Conservation (phyloP, 2,329 filamentous ascomycete genomes). For the Cladosporium sp. region DNA sequence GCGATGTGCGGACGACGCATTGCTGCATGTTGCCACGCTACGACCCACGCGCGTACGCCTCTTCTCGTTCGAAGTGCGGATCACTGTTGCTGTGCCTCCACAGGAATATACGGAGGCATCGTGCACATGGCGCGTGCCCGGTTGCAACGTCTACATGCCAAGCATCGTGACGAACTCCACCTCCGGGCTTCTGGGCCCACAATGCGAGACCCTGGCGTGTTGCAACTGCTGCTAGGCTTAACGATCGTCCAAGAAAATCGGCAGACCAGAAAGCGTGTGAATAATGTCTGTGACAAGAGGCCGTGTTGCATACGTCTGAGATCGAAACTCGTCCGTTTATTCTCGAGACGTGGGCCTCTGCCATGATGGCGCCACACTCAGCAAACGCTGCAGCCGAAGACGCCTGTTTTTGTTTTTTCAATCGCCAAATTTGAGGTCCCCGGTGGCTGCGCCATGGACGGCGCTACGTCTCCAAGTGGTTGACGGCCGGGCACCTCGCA, state of each 20-base stretch:
- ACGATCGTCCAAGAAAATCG: background rate
- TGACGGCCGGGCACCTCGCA: background rate
- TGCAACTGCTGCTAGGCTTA: background rate
- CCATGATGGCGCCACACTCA: background rate
- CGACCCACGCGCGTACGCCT: slow-evolving; percentile 1
- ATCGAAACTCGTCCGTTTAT: background rate
- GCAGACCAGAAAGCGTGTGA: background rate
- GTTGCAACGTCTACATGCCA: slow-evolving; percentile 1
- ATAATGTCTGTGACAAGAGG: background rate
- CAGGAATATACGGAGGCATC: background rate
- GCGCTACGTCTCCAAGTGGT: background rate
- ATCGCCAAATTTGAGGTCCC: background rate
- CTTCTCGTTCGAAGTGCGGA: background rate
- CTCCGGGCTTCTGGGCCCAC: background rate
- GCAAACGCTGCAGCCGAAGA: background rate
- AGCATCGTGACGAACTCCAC: slow-evolving; percentile 2
- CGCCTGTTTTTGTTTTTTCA: background rate
- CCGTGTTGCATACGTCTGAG: background rate
- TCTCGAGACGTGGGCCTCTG: too few relatives aligned
- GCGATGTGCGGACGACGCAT: background rate
- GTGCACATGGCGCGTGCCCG: background rate
- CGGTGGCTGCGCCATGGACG: slow-evolving; percentile 1
- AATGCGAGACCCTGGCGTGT: background rate
- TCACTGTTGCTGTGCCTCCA: slow-evolving; percentile 1
- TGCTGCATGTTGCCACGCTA: background rate